Percentiles rank a stretch among this genome's conserved stretches.
phyloP scores from a whole-genome alignment of 1,284 basidiomycete genomes.

The Malassezia caprae region DNA sequence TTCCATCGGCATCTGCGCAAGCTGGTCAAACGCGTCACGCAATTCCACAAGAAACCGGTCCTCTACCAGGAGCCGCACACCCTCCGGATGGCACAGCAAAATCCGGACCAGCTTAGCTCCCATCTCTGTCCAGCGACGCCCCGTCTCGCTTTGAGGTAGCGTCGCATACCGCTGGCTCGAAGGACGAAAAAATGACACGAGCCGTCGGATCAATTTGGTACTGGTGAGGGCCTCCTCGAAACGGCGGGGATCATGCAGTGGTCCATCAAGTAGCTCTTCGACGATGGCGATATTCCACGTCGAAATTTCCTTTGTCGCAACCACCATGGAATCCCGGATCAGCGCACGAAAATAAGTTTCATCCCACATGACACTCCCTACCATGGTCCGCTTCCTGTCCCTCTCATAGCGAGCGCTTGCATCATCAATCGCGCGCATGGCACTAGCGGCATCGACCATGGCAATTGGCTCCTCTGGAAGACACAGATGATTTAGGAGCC shows the following conservation, averaged over 20 bases:
- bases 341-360: conserved; percentile 43
- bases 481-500: conserved; percentile 69
- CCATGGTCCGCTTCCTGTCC: conserved; percentile 38
- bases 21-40: conserved; percentile 74
- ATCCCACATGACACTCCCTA: conserved; percentile 61
- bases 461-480: conserved; percentile 58
- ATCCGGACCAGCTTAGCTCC: conserved; percentile 67
- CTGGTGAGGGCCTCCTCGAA: conserved; percentile 90
- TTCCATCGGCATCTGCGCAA: conserved; percentile 51
- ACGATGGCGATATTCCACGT: conserved; percentile 88
- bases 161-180: conserved; percentile 75
- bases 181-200: conserved; percentile 88
- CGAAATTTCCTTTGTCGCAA: conserved; percentile 73
- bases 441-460: conserved; percentile 65
- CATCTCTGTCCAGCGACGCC: conserved; percentile 29
- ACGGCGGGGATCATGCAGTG: conserved; percentile 78
- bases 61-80: conserved; percentile 70
- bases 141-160: conserved; percentile 57
- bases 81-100: conserved; percentile 71
- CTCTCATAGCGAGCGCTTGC: conserved; percentile 56
- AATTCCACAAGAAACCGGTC: conserved; percentile 80
- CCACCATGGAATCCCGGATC: conserved; percentile 56
- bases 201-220: conserved; percentile 71
- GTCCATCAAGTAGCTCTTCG: conserved; percentile 81
- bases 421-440: conserved; percentile 78